A percentile compares a stretch with the other conserved stretches of the same genome.
Evolutionary conservation across 2,329 filamentous ascomycete species (phyloP).

Genomic region (Elsinoe ampelina): DNA sequence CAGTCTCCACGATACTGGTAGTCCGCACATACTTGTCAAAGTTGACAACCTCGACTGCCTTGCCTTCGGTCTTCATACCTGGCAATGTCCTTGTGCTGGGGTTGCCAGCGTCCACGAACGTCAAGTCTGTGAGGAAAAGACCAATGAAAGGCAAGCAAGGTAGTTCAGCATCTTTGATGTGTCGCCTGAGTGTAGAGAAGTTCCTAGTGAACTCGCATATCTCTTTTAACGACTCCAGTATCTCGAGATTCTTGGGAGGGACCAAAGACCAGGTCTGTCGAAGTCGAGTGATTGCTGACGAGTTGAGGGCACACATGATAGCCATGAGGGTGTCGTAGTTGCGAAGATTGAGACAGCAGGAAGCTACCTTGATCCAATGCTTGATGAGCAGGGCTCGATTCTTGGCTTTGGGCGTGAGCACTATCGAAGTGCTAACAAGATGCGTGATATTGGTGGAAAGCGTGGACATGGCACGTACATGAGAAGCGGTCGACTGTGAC

Average conservation of each 20-base stretch:
- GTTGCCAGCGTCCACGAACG: constrained; percentile 92
- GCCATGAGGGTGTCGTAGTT: constrained; percentile 98
- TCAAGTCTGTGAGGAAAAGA: constrained; percentile 92
- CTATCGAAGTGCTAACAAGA: constrained; percentile 83
- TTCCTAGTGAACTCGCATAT: constrained; percentile 87
- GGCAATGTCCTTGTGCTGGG: constrained; percentile 71
- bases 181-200: constrained; percentile 74
- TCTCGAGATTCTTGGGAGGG: constrained; percentile 70
- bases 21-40: constrained; percentile 96
- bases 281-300: constrained; percentile 78
- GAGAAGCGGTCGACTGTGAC: constrained; percentile 65
- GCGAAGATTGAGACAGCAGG: constrained; percentile 76
- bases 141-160: constrained; percentile 93
- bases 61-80: constrained; percentile 48
- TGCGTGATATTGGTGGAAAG: constrained; percentile 89
- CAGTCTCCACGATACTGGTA: constrained; percentile 87
- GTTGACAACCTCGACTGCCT: constrained; percentile 74
- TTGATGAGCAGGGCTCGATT: constrained; percentile 86
- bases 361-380: constrained; percentile 94
- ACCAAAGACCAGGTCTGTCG: constrained; percentile 88
- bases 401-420: constrained; percentile 82
- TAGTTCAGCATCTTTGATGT: constrained; percentile 75
- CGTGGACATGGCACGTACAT: constrained; percentile 88
- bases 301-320: constrained; percentile 88
- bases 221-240: constrained; percentile 68